A percentile compares a stretch with the other conserved stretches of the same genome.
phyloP scores from a whole-genome alignment of 371 early-diverging fungal genomes.

The Rhizopus arrhizus region DNA sequence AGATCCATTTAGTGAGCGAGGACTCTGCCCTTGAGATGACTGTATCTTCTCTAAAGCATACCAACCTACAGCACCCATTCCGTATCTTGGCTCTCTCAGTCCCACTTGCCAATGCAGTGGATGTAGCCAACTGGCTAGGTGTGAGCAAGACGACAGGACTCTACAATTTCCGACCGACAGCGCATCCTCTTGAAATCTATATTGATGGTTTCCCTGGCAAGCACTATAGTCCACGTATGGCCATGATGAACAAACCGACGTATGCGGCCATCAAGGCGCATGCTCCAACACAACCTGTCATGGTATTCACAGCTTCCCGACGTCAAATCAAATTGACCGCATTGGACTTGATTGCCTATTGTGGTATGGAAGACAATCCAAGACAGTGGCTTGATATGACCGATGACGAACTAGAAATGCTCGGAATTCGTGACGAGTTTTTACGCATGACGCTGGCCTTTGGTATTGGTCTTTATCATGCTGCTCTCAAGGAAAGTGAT shows the following conservation, averaged over 20 bases:
- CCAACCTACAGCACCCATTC: conserved; percentile 68
- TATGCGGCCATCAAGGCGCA: conserved; percentile 92
- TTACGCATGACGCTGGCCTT: conserved; percentile 83
- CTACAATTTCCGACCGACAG: conserved; percentile 94
- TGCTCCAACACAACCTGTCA: conserved; percentile 88
- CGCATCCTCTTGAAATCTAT: conserved; percentile 93
- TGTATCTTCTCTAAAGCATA: conserved; percentile 95
- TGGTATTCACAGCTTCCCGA: conserved; percentile 97
- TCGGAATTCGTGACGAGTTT: conserved; percentile 78
- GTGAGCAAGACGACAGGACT: conserved; percentile 73
- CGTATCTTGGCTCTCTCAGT: conserved; percentile 98
- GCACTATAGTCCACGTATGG: conserved; percentile 95
- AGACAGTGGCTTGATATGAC: conserved; percentile 86
- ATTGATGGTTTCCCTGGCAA: conserved; percentile 96
- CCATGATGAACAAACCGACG: conserved; percentile 96
- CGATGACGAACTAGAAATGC: conserved; percentile 77
- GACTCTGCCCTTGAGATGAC: conserved; percentile 97
- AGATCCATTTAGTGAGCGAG: conserved; percentile 97
- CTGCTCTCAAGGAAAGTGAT: conserved; percentile 91
- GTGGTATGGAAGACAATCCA: conserved; percentile 91
- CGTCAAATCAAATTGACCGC: conserved; percentile 94
- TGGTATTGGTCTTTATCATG: conserved; percentile 98
- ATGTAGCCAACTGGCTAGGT: conserved; percentile 96
- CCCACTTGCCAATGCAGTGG: conserved; percentile 96
- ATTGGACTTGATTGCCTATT: conserved; percentile 89